These are phyloP conservation scores for Xerocomellus amylosporus DNA, from an alignment of 768 basidiomycete genomes.

Conservation along the genomic window DNA sequence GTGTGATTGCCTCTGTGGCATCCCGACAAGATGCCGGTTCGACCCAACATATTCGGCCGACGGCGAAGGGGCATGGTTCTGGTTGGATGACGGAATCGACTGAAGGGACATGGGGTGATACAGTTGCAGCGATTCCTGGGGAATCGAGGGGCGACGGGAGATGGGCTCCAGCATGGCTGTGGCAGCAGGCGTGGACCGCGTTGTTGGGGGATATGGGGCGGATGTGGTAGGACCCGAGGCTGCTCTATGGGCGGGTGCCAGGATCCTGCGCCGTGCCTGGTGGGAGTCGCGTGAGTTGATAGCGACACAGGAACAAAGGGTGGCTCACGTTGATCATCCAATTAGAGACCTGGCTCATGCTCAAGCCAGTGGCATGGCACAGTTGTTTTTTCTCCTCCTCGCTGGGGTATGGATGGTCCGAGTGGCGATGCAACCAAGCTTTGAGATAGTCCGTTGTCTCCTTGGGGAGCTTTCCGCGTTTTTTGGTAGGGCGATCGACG, in stretches of 20 bases:
- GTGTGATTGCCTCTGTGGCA: slow-evolving; percentile 36
- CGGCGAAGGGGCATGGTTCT: slow-evolving; percentile 32
- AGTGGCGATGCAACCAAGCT: slow-evolving; percentile 84
- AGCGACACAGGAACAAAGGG: slow-evolving; percentile 15
- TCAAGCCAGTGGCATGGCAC: slow-evolving; percentile 80
- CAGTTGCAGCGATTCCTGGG: slow-evolving; percentile 66
- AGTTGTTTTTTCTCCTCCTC: slow-evolving; percentile 91
- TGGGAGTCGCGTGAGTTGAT: slow-evolving; percentile 15
- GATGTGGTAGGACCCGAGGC: slow-evolving; percentile 77
- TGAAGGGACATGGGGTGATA: slow-evolving; percentile 80
- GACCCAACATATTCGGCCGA: slow-evolving; percentile 41
- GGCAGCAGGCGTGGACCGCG: slow-evolving; percentile 26
- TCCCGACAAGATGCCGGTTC: slow-evolving; percentile 47
- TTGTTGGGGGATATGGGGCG: slow-evolving; percentile 60
- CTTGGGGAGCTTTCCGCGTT: slow-evolving; percentile 86
- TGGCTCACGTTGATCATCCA: slow-evolving; percentile 85
- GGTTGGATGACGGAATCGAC: slow-evolving; percentile 37
- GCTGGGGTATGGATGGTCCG: slow-evolving; percentile 85
- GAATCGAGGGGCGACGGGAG: slow-evolving; percentile 63
- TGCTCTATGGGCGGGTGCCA: slow-evolving; percentile 77
- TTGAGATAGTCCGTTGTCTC: slow-evolving; percentile 89
- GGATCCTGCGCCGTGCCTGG: slow-evolving; percentile 78
- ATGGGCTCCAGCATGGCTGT: slow-evolving; percentile 35
- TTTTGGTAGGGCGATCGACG: slow-evolving; percentile 74
- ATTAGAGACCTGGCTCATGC: slow-evolving; percentile 88